These are phyloP conservation scores for Apiospora marii DNA, from an alignment of 2,329 filamentous ascomycete species.

Conservation along the genomic window DNA sequence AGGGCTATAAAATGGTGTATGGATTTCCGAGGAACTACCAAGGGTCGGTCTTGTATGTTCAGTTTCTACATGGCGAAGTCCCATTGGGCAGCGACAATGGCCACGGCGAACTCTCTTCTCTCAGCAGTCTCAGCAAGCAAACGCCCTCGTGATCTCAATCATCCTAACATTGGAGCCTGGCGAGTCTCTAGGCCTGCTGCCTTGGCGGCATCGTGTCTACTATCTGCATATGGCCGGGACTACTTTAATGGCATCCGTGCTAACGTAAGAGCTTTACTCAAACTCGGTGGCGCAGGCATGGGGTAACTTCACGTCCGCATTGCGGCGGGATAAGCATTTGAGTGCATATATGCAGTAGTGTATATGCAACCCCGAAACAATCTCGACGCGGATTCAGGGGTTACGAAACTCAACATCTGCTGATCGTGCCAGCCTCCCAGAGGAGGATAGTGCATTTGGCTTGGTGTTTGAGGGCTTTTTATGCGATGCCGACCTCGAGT, in stretches of 20 bases:
- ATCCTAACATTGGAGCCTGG: not conserved
- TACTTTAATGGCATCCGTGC: slow-evolving; percentile 34
- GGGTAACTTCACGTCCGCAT: slow-evolving; percentile 31
- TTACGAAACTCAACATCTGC: not conserved
- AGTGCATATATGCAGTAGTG: slow-evolving; percentile 33
- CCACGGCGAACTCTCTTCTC: not conserved
- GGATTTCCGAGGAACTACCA: no score
- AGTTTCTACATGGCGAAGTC: slow-evolving; percentile 22
- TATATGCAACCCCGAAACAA: slow-evolving; percentile 26
- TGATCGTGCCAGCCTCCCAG: not conserved
- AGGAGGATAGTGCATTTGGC: not conserved
- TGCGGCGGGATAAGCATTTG: slow-evolving; percentile 33
- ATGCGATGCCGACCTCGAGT: not conserved
- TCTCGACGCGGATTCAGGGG: not conserved
- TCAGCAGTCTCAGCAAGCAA: slow-evolving; percentile 23
- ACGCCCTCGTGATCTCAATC: not conserved
- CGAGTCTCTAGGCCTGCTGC: slow-evolving; percentile 10
- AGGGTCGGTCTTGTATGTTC: no score
- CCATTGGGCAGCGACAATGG: not conserved
- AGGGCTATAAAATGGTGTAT: no score
- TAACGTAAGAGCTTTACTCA: slow-evolving; percentile 36
- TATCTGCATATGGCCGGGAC: slow-evolving; percentile 32
- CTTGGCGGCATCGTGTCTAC: slow-evolving; percentile 33
- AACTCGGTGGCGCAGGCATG: slow-evolving; percentile 37
- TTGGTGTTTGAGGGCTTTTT: not conserved